Evolutionary conservation across 352 stramenopile genomes (phyloP).

Genomic region (Phytophthora megakarya): DNA sequence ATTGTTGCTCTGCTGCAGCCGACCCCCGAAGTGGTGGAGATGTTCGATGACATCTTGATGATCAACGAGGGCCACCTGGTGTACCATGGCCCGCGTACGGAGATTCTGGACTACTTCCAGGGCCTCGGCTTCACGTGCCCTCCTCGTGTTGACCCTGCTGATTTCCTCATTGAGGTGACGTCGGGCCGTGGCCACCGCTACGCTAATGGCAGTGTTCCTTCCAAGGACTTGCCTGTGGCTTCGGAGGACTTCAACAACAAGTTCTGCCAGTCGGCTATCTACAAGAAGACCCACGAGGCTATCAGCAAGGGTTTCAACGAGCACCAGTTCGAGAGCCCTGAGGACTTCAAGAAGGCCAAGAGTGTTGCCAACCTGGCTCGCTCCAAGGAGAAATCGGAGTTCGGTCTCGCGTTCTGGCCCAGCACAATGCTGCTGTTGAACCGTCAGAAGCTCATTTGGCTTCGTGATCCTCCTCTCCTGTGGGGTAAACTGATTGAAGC

Average conservation of each 20-base stretch:
- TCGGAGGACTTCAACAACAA: conserved; percentile 62
- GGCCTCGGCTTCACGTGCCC: conserved; percentile 73
- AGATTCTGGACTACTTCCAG: conserved; percentile 88
- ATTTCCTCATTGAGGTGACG: conserved; percentile 76
- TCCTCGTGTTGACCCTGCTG: conserved; percentile 62
- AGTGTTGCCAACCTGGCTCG: conserved; percentile 49
- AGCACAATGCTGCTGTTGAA: conserved; percentile 58
- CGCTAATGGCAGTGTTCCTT: conserved; percentile 42
- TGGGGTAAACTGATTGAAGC: conserved; percentile 74
- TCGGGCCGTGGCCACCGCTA: conserved; percentile 60
- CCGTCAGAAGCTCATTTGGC: conserved; percentile 68
- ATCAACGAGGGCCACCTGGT: conserved; percentile 93
- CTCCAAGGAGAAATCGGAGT: conserved; percentile 59
- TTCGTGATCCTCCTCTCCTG: conserved; percentile 60
- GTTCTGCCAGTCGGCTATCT: conserved; percentile 63
- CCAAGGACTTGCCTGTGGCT: conserved; percentile 33
- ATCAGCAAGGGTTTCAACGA: conserved; percentile 62
- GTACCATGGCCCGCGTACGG: conserved; percentile 88
- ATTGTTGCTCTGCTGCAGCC: conserved; percentile 49
- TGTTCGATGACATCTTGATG: conserved; percentile 97
- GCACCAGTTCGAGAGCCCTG: conserved; percentile 49
- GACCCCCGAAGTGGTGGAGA: conserved; percentile 92
- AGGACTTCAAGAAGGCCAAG: conserved; percentile 61
- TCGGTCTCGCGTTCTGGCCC: conserved; percentile 46
- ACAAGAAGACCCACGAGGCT: conserved; percentile 51